Conservation (phyloP, 148 eudicot genomes). For the Camellia japonica region DNA sequence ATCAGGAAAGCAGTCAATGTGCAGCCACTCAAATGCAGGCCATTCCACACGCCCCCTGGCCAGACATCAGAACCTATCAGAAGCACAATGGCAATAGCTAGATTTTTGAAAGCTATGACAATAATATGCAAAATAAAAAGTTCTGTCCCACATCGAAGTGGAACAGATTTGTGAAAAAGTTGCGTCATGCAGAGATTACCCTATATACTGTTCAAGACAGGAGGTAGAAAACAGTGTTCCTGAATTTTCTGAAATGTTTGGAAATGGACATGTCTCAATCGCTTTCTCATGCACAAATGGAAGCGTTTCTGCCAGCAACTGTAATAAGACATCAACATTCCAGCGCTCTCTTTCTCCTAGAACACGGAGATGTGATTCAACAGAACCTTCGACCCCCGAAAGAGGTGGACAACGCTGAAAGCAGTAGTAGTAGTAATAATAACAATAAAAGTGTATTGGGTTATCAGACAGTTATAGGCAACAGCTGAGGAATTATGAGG, state of each 20-base stretch:
- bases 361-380: conserved; percentile 82
- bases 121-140: neutral
- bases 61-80: conserved; percentile 27
- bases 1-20: conserved; percentile 72
- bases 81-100: conserved; percentile 13
- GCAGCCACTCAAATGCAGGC: conserved; percentile 96
- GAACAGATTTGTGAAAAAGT: neutral
- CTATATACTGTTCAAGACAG: conserved; percentile 68
- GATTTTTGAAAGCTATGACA: neutral
- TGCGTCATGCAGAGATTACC: conserved; percentile 31
- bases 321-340: conserved; percentile 81
- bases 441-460: conserved; percentile 8
- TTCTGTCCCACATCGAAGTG: neutral
- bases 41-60: conserved; percentile 87
- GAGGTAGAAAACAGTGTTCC: conserved; percentile 52
- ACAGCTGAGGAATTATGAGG: conserved; percentile 11
- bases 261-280: conserved; percentile 80
- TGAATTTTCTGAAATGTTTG: conserved; percentile 49
- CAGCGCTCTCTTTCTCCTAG: conserved; percentile 98
- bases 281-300: conserved; percentile 66
- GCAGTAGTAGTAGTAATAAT: neutral
- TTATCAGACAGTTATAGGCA: neutral
- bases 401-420: conserved; percentile 94
- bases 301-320: conserved; percentile 75
- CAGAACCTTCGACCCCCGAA: conserved; percentile 94